Base-by-base conservation (phyloP, 31 red algal species). In the Asparagopsis taxiformis region DNA sequence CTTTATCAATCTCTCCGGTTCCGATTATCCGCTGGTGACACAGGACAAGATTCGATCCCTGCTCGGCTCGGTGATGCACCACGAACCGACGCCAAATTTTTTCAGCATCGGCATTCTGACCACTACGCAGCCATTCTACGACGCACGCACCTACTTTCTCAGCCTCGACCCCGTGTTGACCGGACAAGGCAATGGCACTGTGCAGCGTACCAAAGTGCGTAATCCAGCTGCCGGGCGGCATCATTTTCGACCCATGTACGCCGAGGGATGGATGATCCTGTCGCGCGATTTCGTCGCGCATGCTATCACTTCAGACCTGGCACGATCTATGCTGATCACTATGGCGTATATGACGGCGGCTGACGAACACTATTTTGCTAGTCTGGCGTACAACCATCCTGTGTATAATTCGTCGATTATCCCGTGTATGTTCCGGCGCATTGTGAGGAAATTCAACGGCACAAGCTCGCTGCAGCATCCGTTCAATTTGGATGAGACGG, bases 221-320 rank as follows among this genome's bases (percentile, higher is more conserved):
- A 80, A 80, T 26, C 85, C 75, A 1, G 16, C 75, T 3, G 65
- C 59, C 8, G 35, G 55, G 1, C 13, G 38, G 1, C 31, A 29
- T 17, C 30, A 65, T 22, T 73, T 84, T 28, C 35, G 32, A 39
- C 60, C 55, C 0, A 65, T 57, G 13, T 62, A 80, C 38, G 58
- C 82, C 15, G 88, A 92, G 51, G 76, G 68, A 8, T 92, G 88
- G 88, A 92, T 92, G 88, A 55, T 92, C 1, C 56, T 76, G 36
- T 68, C 66, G 25, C 32, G 61, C 21, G 35, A 67, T 33, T 77
- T 77, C 74, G 58, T 52, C 4, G 39, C 59, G n/a, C 69, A 52
- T 54, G 16, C 77, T 19, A 15, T 88, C 16, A 41, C 28, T 8
- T 41, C 51, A 19, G 30, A 61, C 1, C 16, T 9, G 3, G 72